Base-by-base conservation (phyloP, 2,329 filamentous ascomycete species). In the Tympanopsis confertula region DNA sequence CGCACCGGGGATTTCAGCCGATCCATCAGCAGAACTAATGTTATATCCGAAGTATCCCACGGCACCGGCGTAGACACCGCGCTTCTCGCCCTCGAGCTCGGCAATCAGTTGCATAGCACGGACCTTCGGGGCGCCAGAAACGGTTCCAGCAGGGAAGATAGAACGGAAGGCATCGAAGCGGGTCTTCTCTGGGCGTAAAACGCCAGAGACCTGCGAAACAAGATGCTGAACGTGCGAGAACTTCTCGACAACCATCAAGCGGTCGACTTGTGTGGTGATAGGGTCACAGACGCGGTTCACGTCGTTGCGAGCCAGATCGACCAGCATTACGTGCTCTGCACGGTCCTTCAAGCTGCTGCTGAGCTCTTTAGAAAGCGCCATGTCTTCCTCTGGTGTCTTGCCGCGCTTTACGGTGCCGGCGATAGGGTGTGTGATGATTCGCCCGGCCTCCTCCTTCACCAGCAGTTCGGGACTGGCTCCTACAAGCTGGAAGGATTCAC, bases 191-290 rank as follows among this genome's bases (percentile, higher is more conserved):
- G 74, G 69, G 35, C 91, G 74, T 46, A 96, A 64, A n/a, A 91
- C 72, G 33, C 91, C 89, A 2, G 86, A 94, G 0, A 98, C 91
- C 59, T 98, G 88, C 1, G 86, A 94, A 4, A 94, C 88, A 14
- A 98, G 74, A 59, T 98, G 91, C 68, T 96, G 91, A 19, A 98
- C 91, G 59, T 98, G 91, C 42, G 83, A 91, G 66, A 98, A 98
- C 53, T 83, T 82, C 61, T 94, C 84, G 12, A 93, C 86, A 2
- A 86, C 84, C 89, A 96, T 95, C 44, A 96, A 66, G 38, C 86
- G 77, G 66, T 98, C 91, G 19, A 96, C 91, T 43, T 85, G 78
- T 20, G 89, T 94, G 19, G 85, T 86, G 26, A 81, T 68, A 14
- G 91, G 91, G 61, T 95, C 87, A 58, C 86, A 94, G 17, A 98